Evolutionary conservation across 129 eudicot species (phyloP).

Genomic region (Centrapalus pauciflorus): DNA sequence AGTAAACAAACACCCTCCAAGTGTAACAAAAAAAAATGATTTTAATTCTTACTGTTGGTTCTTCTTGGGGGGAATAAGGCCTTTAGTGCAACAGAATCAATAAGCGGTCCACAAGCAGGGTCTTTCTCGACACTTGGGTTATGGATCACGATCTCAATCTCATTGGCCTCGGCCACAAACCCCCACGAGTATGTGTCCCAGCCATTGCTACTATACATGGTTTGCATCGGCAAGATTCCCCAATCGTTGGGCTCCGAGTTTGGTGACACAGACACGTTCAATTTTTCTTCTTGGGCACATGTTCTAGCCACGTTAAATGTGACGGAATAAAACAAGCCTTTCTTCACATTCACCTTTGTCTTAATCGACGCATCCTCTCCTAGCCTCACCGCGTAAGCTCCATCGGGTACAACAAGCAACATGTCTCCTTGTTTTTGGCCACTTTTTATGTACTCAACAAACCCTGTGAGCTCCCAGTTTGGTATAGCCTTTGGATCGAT

Average conservation of each 20-base stretch:
- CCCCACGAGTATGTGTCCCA: conserved; percentile 88
- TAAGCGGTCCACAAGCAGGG: conserved; percentile 82
- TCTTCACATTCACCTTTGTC: conserved; percentile 47
- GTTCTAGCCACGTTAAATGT: conserved; percentile 77
- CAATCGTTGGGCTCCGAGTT: conserved; percentile 44
- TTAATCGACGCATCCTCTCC: conserved; percentile 71
- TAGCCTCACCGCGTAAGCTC: conserved; percentile 61
- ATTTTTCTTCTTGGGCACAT: conserved; percentile 69
- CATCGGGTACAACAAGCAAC: conserved; percentile 78
- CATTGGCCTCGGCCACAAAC: conserved; percentile 54
- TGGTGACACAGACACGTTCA: conserved; percentile 69
- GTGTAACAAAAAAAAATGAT: no score
- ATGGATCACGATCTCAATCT: conserved; percentile 70
- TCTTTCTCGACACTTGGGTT: conserved; percentile 67
- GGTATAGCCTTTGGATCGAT: conserved; percentile 53
- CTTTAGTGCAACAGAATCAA: conserved; percentile 77
- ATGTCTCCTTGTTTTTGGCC: conserved; percentile 85
- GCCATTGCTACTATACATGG: conserved; percentile 73
- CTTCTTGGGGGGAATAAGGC: conserved; percentile 41
- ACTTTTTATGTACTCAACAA: conserved; percentile 71
- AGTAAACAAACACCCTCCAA: no score
- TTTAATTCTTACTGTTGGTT: conserved; percentile 41
- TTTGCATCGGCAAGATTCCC: conserved; percentile 81
- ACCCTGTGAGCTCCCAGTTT: conserved; percentile 69
- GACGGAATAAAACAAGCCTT: conserved; percentile 57